Conservation (phyloP, 345 rosid genomes). For the Mercurialis annua region DNA sequence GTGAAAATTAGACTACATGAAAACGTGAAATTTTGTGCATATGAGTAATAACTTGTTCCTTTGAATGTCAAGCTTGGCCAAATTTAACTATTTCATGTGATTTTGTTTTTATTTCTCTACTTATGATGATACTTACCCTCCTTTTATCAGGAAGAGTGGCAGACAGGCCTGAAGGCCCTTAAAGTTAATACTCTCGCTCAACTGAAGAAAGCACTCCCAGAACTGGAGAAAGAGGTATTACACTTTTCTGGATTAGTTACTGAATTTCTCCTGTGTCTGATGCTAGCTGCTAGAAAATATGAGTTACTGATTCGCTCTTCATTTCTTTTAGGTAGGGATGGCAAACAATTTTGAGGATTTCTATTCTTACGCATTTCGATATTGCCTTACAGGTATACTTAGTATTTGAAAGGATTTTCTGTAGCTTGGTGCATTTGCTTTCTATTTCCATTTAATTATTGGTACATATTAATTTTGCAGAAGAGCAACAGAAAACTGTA, state of each 20-base stretch:
- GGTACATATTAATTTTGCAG: slow-evolving; percentile 43
- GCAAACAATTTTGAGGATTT: slow-evolving; percentile 73
- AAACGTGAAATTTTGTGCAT: background rate
- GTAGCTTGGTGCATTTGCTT: slow-evolving; percentile 11
- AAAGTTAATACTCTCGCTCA: slow-evolving; percentile 63
- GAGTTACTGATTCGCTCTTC: slow-evolving; percentile 6
- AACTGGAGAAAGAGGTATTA: slow-evolving; percentile 82
- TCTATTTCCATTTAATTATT: background rate
- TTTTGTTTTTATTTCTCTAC: background rate
- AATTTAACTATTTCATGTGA: background rate
- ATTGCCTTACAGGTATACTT: slow-evolving; percentile 79
- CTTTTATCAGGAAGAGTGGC: slow-evolving; percentile 79
- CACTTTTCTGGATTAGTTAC: background rate
- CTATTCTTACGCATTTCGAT: slow-evolving; percentile 79
- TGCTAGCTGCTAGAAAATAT: slow-evolving; percentile 8
- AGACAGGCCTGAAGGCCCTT: slow-evolving; percentile 68
- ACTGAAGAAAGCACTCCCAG: slow-evolving; percentile 69
- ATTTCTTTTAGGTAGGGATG: slow-evolving; percentile 56
- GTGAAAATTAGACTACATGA: background rate
- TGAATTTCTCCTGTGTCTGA: background rate
- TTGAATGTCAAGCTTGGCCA: background rate
- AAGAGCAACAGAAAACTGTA: slow-evolving; percentile 86
- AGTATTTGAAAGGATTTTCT: background rate
- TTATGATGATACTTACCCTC: background rate
- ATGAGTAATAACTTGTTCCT: background rate